Evolutionary conservation across 2,329 filamentous ascomycete species (phyloP).

Genomic region (Colletotrichum falcatum): DNA sequence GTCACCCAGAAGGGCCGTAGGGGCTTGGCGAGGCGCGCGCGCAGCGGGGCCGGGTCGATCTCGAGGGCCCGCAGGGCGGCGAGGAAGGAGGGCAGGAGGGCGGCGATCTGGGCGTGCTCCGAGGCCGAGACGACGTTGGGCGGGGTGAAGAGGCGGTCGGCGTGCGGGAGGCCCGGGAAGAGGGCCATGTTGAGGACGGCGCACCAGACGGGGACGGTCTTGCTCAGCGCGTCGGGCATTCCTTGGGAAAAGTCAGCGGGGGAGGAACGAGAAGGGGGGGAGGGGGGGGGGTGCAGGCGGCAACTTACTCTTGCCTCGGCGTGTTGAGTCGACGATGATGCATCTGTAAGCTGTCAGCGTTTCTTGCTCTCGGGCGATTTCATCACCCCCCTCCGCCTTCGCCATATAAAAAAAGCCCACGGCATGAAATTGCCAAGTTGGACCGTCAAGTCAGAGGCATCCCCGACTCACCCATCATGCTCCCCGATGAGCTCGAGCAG

Average conservation of each 20-base stretch:
- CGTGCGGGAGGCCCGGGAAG: slow-evolving; percentile 68
- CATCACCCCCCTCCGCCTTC: neutral
- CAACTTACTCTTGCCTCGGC: slow-evolving; percentile 82
- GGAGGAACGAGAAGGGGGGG: neutral
- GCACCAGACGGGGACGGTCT: slow-evolving; percentile 95
- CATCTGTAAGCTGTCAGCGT: slow-evolving; percentile 59
- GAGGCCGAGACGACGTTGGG: slow-evolving; percentile 78
- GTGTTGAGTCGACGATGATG: slow-evolving; percentile 92
- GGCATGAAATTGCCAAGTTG: too few relatives aligned
- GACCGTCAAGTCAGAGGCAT: too few relatives aligned
- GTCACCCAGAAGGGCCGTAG: slow-evolving; percentile 85
- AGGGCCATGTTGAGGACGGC: slow-evolving; percentile 84
- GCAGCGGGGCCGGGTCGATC: slow-evolving; percentile 67
- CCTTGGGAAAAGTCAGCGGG: slow-evolving; percentile 58
- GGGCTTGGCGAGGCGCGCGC: slow-evolving; percentile 73
- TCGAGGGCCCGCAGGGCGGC: slow-evolving; percentile 65
- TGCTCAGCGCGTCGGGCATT: slow-evolving; percentile 94
- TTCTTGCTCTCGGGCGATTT: neutral
- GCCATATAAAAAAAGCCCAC: neutral
- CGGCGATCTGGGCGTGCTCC: slow-evolving; percentile 83
- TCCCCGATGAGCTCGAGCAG: slow-evolving; percentile 75
- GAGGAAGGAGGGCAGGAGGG: slow-evolving; percentile 68
- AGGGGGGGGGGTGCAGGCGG: neutral
- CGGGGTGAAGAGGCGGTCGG: slow-evolving; percentile 72
- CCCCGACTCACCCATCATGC: slow-evolving; percentile 70